phyloP scores from a whole-genome alignment of 225 moss, liverwort and hornwort genomes.

The Pleurozium schreberi region DNA sequence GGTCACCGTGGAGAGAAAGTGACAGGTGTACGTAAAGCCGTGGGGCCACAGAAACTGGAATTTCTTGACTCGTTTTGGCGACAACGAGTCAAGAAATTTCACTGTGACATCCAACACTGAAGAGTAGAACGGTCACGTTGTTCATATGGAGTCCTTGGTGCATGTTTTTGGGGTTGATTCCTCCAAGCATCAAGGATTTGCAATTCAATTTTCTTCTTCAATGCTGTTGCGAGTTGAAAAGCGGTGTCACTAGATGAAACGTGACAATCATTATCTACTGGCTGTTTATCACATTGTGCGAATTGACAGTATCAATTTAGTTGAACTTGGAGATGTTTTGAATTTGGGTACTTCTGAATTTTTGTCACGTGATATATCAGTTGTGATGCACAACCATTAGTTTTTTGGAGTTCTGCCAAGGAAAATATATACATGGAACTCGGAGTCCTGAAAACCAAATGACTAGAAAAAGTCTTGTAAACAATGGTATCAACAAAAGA shows the following conservation, averaged over 20 bases:
- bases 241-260: not conserved
- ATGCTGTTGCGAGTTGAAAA: not conserved
- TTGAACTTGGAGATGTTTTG: not conserved
- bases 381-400: not conserved
- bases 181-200: not conserved
- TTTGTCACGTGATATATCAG: not conserved
- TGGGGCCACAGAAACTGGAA: too few relatives aligned
- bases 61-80: too few relatives aligned
- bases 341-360: not conserved
- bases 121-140: not conserved
- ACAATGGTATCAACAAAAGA: not conserved
- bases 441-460: not conserved
- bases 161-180: not conserved
- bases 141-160: too few relatives aligned
- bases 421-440: not conserved
- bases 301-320: not conserved
- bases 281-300: not conserved
- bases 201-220: not conserved
- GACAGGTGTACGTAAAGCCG: too few relatives aligned
- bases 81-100: too few relatives aligned
- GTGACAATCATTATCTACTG: not conserved
- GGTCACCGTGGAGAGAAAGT: too few relatives aligned
- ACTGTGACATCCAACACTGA: too few relatives aligned
- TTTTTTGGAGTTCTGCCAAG: too few relatives aligned
- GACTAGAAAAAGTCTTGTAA: not conserved